These are phyloP conservation scores for Tylopilus sp. DNA, from an alignment of 768 basidiomycete species.

Conservation along the genomic window DNA sequence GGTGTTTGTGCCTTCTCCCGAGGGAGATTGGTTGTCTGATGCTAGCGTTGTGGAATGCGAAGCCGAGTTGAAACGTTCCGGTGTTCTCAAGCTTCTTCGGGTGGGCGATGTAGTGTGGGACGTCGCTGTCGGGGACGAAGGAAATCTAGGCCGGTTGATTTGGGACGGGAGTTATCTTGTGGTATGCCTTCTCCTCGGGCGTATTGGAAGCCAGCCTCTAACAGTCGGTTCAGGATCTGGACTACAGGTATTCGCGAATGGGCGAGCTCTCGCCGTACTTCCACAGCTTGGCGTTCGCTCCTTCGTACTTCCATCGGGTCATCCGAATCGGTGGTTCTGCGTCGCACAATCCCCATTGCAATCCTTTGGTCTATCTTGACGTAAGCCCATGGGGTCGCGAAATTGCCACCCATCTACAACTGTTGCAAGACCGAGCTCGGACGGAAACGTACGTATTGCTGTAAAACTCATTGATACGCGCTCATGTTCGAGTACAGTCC, in stretches of 20 bases:
- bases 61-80: constrained; percentile 58
- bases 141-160: constrained; percentile 75
- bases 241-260: constrained; percentile 72
- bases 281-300: constrained; percentile 76
- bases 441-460: constrained; percentile 69
- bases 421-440: constrained; percentile 71
- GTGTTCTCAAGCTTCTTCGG: constrained; percentile 55
- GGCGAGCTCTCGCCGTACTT: constrained; percentile 81
- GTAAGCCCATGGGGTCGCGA: constrained; percentile 76
- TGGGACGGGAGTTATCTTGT: constrained; percentile 91
- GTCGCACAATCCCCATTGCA: constrained; percentile 42
- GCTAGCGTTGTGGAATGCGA: constrained; percentile 80
- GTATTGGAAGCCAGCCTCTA: background rate
- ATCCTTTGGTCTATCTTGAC: constrained; percentile 70
- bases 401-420: constrained; percentile 66
- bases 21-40: constrained; percentile 85
- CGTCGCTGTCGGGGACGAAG: constrained; percentile 80
- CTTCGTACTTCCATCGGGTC: constrained; percentile 87
- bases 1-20: constrained; percentile 83
- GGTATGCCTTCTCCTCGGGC: constrained; percentile 44
- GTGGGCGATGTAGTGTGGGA: constrained; percentile 88
- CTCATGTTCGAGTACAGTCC: constrained; percentile 43
- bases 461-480: background rate
- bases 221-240: constrained; percentile 61
- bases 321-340: constrained; percentile 51